Evolutionary conservation across 495 filamentous ascomycete species (phyloP).

Genomic region (Tuber aestivum): DNA sequence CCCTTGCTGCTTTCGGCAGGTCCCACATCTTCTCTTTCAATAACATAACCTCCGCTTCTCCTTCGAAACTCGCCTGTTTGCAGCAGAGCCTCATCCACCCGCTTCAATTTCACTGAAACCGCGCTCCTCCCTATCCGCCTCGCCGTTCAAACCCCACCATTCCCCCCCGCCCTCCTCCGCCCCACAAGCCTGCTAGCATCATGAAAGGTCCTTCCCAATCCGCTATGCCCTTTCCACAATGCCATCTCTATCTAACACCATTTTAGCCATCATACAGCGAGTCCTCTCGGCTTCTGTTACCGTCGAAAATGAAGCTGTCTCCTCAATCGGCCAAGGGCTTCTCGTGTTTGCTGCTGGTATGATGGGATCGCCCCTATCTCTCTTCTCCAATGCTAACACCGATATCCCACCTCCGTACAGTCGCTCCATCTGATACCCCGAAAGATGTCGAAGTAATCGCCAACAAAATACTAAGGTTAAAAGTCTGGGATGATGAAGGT

Average conservation of each 20-base stretch:
- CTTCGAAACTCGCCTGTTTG: not conserved
- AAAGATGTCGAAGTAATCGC: slow-evolving; percentile 83
- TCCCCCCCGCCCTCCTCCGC: not conserved
- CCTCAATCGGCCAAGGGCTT: slow-evolving; percentile 80
- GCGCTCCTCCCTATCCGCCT: not conserved
- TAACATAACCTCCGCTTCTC: not conserved
- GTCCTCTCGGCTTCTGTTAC: slow-evolving; percentile 97
- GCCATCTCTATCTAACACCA: slow-evolving; percentile 13
- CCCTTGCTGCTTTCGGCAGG: not conserved
- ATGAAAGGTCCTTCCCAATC: slow-evolving; percentile 50
- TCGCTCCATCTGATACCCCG: slow-evolving; percentile 81
- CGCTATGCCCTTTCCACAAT: not conserved
- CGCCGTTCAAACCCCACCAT: not conserved
- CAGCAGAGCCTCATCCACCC: not conserved
- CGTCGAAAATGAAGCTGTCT: slow-evolving; percentile 84
- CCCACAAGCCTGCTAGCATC: slow-evolving; percentile 2
- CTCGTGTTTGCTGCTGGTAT: slow-evolving; percentile 73
- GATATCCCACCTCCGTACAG: slow-evolving; percentile 29
- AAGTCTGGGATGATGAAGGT: slow-evolving; percentile 77
- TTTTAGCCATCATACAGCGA: slow-evolving; percentile 80
- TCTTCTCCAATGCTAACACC: not conserved
- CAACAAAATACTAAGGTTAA: slow-evolving; percentile 78
- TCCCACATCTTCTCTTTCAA: not conserved
- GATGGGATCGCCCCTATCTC: slow-evolving; percentile 7
- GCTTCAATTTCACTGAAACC: not conserved